A percentile compares a stretch with the other conserved stretches of the same genome.
These are phyloP conservation scores for Trametes pubescens DNA, from an alignment of 1,284 basidiomycete species.

Conservation along the genomic window DNA sequence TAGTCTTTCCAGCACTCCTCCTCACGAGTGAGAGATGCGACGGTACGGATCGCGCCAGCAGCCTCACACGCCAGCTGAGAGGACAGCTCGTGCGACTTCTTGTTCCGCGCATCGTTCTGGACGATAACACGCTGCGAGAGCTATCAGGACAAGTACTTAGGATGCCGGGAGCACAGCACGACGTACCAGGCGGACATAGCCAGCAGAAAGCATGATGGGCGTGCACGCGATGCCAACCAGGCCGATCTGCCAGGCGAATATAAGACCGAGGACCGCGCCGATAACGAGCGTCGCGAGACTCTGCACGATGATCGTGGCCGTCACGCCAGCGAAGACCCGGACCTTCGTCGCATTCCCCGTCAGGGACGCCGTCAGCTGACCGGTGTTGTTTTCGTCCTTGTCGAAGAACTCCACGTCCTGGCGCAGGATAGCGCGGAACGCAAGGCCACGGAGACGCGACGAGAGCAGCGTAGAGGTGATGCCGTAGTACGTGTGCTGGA, in stretches of 20 bases:
- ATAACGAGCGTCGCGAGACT: constrained; percentile 76
- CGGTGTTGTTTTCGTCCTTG: constrained; percentile 85
- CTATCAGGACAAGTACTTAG: background rate
- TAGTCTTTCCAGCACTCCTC: constrained; percentile 80
- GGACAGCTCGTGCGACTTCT: constrained; percentile 84
- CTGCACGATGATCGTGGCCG: constrained; percentile 89
- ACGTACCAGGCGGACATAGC: constrained; percentile 86
- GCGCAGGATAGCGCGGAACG: constrained; percentile 80
- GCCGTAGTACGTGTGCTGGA: constrained; percentile 77
- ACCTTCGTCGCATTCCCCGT: constrained; percentile 95
- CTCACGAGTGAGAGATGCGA: constrained; percentile 90
- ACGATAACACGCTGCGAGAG: constrained; percentile 72
- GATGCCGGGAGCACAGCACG: background rate
- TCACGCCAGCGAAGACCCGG: constrained; percentile 88
- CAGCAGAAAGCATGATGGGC: constrained; percentile 84
- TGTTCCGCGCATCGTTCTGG: constrained; percentile 89
- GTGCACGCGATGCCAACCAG: constrained; percentile 86
- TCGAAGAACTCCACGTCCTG: constrained; percentile 94
- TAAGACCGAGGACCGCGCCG: constrained; percentile 80
- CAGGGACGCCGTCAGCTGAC: constrained; percentile 81
- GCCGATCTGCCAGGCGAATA: constrained; percentile 83
- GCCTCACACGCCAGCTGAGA: constrained; percentile 95
- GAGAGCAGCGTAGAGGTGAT: constrained; percentile 73
- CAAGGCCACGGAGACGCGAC: constrained; percentile 68
- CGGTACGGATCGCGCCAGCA: constrained; percentile 90